Conservation (phyloP, 495 filamentous ascomycete species). For the Tuber umbilicatum region DNA sequence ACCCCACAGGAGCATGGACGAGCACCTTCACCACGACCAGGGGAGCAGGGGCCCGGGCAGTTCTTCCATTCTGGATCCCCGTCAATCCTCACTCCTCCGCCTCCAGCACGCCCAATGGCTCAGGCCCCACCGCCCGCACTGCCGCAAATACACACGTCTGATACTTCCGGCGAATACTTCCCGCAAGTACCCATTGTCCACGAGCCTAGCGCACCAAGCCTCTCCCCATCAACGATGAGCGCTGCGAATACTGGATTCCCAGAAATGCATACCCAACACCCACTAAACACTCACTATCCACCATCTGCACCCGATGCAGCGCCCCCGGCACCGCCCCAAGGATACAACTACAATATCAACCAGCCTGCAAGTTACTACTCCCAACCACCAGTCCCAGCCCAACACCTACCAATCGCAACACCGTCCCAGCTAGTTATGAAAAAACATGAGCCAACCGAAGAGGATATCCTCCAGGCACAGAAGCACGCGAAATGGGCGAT, state of each 20-base stretch:
- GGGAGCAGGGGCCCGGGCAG: background rate
- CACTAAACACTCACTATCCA: slow-evolving; percentile 11
- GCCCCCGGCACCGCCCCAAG: slow-evolving; percentile 25
- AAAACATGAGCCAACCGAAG: slow-evolving; percentile 43
- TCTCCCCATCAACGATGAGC: slow-evolving; percentile 22
- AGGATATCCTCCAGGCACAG: slow-evolving; percentile 77
- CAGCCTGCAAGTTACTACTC: slow-evolving; percentile 16
- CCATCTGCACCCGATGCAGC: slow-evolving; percentile 13
- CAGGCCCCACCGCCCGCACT: slow-evolving; percentile 46
- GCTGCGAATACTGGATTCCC: slow-evolving; percentile 12
- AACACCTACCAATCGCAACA: slow-evolving; percentile 28
- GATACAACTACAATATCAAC: slow-evolving; percentile 28
- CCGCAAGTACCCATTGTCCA: slow-evolving; percentile 45
- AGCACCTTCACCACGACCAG: background rate
- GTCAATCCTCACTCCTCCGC: background rate
- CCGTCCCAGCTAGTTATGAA: slow-evolving; percentile 21
- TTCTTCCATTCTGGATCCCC: background rate
- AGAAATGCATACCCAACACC: slow-evolving; percentile 16
- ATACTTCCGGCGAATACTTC: slow-evolving; percentile 48
- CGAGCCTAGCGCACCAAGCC: slow-evolving; percentile 23
- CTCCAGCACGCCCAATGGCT: slow-evolving; percentile 11
- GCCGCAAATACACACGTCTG: slow-evolving; percentile 44
- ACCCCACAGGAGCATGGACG: background rate
- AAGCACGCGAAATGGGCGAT: slow-evolving; percentile 98
- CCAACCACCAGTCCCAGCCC: slow-evolving; percentile 33